A percentile compares a stretch with the other conserved stretches of the same genome.
Evolutionary conservation across 1,139 yeast genomes (phyloP).

Genomic region (Kurtzmaniella quercitrusa): DNA sequence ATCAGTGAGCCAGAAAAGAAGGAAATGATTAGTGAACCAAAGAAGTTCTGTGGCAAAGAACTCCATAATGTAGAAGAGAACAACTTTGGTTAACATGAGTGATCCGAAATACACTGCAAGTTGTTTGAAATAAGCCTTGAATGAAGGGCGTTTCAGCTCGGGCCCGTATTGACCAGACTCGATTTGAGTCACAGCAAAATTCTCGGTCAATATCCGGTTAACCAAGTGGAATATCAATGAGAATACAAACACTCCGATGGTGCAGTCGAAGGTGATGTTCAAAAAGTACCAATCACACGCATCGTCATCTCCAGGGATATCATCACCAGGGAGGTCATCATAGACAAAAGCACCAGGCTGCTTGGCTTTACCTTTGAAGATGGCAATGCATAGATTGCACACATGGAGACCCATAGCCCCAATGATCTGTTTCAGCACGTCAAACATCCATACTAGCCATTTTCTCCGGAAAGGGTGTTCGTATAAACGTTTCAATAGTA

Average conservation of each 20-base stretch:
- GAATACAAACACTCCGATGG: constrained; percentile 87
- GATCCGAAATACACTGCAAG: constrained; percentile 61
- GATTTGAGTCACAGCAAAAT: constrained; percentile 44
- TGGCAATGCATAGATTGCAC: constrained; percentile 69
- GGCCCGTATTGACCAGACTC: constrained; percentile 82
- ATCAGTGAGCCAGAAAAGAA: constrained; percentile 72
- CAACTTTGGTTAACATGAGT: constrained; percentile 60
- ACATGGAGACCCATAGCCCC: constrained; percentile 86
- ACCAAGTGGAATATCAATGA: constrained; percentile 48
- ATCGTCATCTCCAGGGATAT: constrained; percentile 27
- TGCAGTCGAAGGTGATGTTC: constrained; percentile 83
- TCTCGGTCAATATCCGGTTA: constrained; percentile 36
- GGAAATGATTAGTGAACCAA: constrained; percentile 43
- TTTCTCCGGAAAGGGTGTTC: constrained; percentile 81
- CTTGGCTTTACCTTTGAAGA: constrained; percentile 34
- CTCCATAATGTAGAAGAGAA: constrained; percentile 38
- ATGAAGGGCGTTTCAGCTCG: constrained; percentile 54
- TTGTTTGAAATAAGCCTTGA: constrained; percentile 68
- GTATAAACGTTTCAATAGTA: constrained; percentile 69
- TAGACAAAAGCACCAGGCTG: constrained; percentile 6
- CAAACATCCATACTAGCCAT: constrained; percentile 85
- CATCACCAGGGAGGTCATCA: constrained; percentile 11
- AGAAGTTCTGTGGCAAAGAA: constrained; percentile 36
- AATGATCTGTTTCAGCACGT: constrained; percentile 81
- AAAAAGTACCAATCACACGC: constrained; percentile 93